Evolutionary conservation across 768 basidiomycete species (phyloP), one percentile per base, ranked within the genome.

Genomic region (Amanita pallidorosea): DNA sequence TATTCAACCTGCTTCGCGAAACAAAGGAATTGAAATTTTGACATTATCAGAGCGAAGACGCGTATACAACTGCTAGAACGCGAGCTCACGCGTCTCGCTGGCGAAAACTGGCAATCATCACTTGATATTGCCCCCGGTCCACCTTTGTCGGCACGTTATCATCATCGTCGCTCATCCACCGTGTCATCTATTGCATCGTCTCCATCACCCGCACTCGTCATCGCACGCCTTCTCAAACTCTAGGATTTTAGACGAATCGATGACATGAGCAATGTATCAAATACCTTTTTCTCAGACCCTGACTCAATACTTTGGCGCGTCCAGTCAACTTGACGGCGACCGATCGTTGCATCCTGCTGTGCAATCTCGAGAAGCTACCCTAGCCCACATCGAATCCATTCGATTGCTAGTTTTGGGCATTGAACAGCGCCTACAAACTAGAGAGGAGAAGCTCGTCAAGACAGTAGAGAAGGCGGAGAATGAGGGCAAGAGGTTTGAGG

Each of bases 61-160:
- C 72, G 88, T 45, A 85, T 88, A 65, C 85, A 87, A 63, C 71
- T 79, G 65, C 74, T 90, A 33, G 88, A 92, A 60, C 74, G 77
- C 29, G 84, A 86, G 44, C 63, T 92, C 12, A 70, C 78, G 5
- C 81, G 76, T 54, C 65, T 88, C 18, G 83, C 79, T 1, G 88
- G 88, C 0, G 81, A 85, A 48, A 84, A 88, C 59, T 91, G 88
- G 88, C 85, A 88, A 44, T 54, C 49, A 35, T 36, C 45, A 23
- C 57, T 53, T 4, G 47, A 53, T 44, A 53, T 56, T 34, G 22
- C 50, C 13, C 55, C 56, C 40, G 13, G 20, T 27, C 31, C 43
- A 8, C 50, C 50, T 7, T 38, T 51, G 25, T 17, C 41, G 3
- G 4, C 50, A 7, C 50, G 50, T 25, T 23, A 27, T 17, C 15